Conservation (phyloP, 345 rosid species). For the Eucalyptus rudis region DNA sequence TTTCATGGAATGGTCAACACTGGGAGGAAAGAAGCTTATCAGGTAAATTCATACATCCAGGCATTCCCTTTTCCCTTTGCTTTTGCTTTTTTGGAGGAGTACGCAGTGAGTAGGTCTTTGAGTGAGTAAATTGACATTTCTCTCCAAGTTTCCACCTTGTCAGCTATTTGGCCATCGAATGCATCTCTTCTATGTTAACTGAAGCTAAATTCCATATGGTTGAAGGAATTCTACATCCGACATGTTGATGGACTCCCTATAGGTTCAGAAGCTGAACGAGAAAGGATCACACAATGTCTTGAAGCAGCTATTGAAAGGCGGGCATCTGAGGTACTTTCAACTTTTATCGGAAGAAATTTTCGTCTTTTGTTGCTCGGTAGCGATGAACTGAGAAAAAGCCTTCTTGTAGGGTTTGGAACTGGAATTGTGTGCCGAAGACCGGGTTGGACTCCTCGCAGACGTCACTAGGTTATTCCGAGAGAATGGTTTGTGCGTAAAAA, state of each 20-base stretch:
- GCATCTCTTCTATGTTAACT: not conserved
- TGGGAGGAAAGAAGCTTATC: conserved; percentile 59
- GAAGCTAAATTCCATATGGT: not conserved
- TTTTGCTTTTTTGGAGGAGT: not conserved
- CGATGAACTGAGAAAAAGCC: not conserved
- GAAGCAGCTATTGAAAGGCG: conserved; percentile 58
- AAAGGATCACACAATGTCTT: conserved; percentile 35
- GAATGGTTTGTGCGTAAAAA: conserved; percentile 31
- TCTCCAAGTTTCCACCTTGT: not conserved
- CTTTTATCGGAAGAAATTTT: not conserved
- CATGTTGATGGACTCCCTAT: conserved; percentile 51
- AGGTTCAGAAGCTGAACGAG: conserved; percentile 43
- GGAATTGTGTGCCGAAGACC: conserved; percentile 33
- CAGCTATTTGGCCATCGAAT: not conserved
- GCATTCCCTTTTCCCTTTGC: not conserved
- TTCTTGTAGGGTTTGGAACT: conserved; percentile 35
- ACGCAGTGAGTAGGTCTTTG: not conserved
- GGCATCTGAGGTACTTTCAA: conserved; percentile 12
- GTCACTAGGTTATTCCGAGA: conserved; percentile 50
- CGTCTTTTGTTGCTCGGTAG: not conserved
- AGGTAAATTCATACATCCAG: conserved; percentile 30
- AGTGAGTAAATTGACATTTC: not conserved
- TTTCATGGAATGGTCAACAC: conserved; percentile 86
- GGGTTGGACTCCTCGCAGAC: conserved; percentile 39
- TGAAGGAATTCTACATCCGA: conserved; percentile 56